Evolutionary conservation across 768 basidiomycete genomes (phyloP), one percentile per base, ranked within the genome.

Genomic region (Termitomyces sp.): DNA sequence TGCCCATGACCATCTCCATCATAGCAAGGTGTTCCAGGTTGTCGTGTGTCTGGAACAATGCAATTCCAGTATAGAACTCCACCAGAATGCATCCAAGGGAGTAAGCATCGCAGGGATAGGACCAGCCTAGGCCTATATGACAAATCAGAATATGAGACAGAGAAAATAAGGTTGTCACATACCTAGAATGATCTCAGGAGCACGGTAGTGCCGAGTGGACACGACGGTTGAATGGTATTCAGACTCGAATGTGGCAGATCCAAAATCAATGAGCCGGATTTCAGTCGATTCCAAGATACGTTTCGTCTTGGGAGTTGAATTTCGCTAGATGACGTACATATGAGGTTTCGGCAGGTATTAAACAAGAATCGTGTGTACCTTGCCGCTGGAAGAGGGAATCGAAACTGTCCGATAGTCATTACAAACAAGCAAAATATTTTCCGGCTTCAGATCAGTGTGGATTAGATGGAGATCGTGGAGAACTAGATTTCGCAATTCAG

Each of bases 1-100:
- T 92, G 61, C 96, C 96, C 92, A 98, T 98, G 42, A 98, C 97
- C 73, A 92, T 89, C 73, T 98, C 96, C 97, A 99, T 99, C 97
- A 99, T 99, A 44, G 96, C 97, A 15, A 99, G 86, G 75, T 99
- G 97, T 73, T 99, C 97, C 9, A 98, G 84, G 73, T 99, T 98
- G 76, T 98, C 96, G 69, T 98, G 97, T 0, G 97, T 98, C 75
- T 99, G 97, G 77, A 97, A 99, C n/a, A 99, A 84, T 8, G 97
- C 97, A 38, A 94, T 87, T 32, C 97, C 97, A 18, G 97, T 99
- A 78, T 87, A 96, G 73, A 99, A 98, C 74, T 99, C 97, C 60
- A 99, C 96, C 28, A 99, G 85, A 67, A 99, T 99, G 76, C 97
- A 99, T 7, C 97, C 97, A 55, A 99, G 83, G 18, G 97, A 99